Evolutionary conservation across 495 filamentous ascomycete species (phyloP).

Genomic region (Elaphomyces granulatus): DNA sequence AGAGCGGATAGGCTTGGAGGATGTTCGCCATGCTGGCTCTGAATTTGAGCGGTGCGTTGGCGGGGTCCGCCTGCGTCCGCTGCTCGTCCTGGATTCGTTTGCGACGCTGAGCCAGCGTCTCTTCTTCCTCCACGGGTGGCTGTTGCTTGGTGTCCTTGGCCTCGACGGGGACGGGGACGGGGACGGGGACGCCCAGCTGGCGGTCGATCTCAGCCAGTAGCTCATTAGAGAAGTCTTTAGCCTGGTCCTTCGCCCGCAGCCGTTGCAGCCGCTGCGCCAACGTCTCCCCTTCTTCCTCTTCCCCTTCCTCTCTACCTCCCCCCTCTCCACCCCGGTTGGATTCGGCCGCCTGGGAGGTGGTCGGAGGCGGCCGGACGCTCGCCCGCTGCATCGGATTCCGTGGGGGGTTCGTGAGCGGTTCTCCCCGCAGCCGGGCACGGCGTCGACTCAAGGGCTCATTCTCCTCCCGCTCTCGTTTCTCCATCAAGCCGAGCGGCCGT

Average conservation of each 20-base stretch:
- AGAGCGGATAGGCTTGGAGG: constrained; percentile 40
- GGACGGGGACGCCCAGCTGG: constrained; percentile 14
- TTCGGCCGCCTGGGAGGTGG: constrained; percentile 8
- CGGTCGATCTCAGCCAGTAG: constrained; percentile 58
- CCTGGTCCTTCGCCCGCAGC: constrained; percentile 39
- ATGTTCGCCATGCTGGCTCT: constrained; percentile 59
- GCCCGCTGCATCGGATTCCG: constrained; percentile 22
- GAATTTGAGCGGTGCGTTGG: constrained; percentile 19
- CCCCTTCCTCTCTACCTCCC: constrained; percentile 23
- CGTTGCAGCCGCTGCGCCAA: constrained; percentile 60
- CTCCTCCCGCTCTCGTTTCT: constrained; percentile 73
- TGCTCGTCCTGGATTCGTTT: constrained; percentile 62
- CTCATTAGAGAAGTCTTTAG: constrained; percentile 61
- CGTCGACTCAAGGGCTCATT: constrained; percentile 76
- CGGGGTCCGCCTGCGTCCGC: constrained; percentile 19
- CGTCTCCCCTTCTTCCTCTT: constrained; percentile 66
- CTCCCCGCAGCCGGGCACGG: constrained; percentile 60
- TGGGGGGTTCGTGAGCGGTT: constrained; percentile 16
- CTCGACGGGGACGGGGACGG: constrained; percentile 15
- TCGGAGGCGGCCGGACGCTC: constrained; percentile 19
- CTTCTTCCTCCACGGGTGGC: constrained; percentile 40
- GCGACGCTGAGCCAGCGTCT: constrained; percentile 79
- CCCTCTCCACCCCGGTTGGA: constrained; percentile 22
- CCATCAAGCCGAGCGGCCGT: constrained; percentile 72
- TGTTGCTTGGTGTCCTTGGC: constrained; percentile 17